These are phyloP conservation scores for Thielaviopsis euricoi DNA, from an alignment of 2,329 filamentous ascomycete genomes.

Conservation along the genomic window DNA sequence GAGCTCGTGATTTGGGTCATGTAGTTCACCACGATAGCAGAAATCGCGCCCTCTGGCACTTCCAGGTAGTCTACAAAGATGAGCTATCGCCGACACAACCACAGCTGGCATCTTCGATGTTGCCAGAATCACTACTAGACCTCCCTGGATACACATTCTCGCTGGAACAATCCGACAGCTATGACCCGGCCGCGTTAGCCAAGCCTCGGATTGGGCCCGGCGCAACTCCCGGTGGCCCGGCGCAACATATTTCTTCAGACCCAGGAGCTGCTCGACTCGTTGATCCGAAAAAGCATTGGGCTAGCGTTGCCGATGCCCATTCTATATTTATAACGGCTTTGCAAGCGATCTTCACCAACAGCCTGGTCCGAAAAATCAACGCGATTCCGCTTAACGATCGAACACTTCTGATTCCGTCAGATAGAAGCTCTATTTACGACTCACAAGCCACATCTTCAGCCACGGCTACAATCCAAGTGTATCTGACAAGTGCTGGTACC, in stretches of 20 bases:
- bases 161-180: neutral
- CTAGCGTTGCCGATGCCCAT: conserved; percentile 3
- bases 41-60: conserved; percentile 37
- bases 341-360: conserved; percentile 4
- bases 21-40: conserved; percentile 35
- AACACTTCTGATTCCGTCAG: conserved; percentile 15
- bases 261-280: neutral
- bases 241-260: neutral
- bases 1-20: conserved; percentile 34
- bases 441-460: conserved; percentile 19
- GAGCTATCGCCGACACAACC: conserved; percentile 14
- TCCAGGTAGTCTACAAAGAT: conserved; percentile 28
- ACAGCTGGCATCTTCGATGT: neutral
- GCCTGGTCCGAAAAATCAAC: neutral
- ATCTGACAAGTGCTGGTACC: conserved; percentile 38
- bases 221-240: neutral
- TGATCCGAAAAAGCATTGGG: neutral
- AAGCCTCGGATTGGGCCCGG: conserved; percentile 1
- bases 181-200: conserved; percentile 7
- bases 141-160: conserved; percentile 4
- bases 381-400: conserved; percentile 10
- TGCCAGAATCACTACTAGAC: conserved; percentile 4
- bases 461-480: conserved; percentile 34
- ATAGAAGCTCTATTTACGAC: conserved; percentile 17
- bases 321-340: conserved; percentile 7